Evolutionary conservation across 495 filamentous ascomycete species (phyloP).

Genomic region (Aspergillus cavernicola): DNA sequence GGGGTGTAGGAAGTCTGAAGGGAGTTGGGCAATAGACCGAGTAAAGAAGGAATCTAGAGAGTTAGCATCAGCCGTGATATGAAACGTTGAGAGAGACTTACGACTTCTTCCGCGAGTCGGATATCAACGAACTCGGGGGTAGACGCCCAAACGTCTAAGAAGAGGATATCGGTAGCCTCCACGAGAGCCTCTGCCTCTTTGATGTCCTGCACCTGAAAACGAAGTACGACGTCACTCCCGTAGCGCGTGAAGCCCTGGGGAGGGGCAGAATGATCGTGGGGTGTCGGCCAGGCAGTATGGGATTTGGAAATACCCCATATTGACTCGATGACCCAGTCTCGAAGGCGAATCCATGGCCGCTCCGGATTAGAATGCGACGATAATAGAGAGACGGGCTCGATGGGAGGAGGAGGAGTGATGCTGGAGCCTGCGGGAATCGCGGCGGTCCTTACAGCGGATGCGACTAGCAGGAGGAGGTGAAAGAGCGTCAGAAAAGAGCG

Average conservation of each 20-base stretch:
- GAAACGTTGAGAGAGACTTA: constrained; percentile 37
- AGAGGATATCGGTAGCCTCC: constrained; percentile 68
- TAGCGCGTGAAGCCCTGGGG: constrained; percentile 62
- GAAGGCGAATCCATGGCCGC: constrained; percentile 51
- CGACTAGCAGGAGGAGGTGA: constrained; percentile 25
- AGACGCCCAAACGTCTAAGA: constrained; percentile 88
- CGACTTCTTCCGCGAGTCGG: constrained; percentile 69
- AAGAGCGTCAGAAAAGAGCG: constrained; percentile 15
- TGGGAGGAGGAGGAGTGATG: constrained; percentile 35
- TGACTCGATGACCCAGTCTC: constrained; percentile 60
- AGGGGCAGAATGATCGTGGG: constrained; percentile 30
- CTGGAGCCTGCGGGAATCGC: constrained; percentile 44
- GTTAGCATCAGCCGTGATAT: not conserved
- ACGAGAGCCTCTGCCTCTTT: constrained; percentile 71
- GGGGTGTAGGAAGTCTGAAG: constrained; percentile 69
- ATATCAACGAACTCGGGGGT: constrained; percentile 85
- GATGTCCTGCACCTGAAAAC: constrained; percentile 71
- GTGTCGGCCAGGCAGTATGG: constrained; percentile 5
- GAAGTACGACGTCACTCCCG: constrained; percentile 76
- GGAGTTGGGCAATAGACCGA: constrained; percentile 74
- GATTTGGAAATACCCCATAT: constrained; percentile 54
- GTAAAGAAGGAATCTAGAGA: constrained; percentile 65
- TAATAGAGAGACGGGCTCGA: constrained; percentile 34
- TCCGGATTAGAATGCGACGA: constrained; percentile 28
- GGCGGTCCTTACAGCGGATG: constrained; percentile 22